phyloP scores from a whole-genome alignment of 306 rosid species.

The Cucumis cinereus region DNA sequence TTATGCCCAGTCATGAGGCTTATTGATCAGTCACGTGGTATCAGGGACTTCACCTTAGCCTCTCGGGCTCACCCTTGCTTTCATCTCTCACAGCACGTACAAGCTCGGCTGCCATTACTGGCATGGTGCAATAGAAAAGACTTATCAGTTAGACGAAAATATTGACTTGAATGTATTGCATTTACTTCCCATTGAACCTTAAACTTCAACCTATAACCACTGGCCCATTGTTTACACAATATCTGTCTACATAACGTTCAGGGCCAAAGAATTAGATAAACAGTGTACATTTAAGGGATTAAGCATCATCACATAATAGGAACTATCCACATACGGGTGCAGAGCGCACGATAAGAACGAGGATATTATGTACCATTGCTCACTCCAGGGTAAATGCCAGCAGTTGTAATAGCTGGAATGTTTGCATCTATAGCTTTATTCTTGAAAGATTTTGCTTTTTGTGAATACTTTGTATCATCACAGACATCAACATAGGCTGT shows the following conservation, averaged over 20 bases:
- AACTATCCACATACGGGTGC: background rate
- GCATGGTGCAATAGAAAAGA: background rate
- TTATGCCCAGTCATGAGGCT: background rate
- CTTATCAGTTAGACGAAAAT: background rate
- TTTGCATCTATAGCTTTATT: constrained; percentile 52
- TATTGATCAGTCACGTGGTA: background rate
- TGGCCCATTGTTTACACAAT: background rate
- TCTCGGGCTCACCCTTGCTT: constrained; percentile 50
- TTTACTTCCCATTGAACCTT: background rate
- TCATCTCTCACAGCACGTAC: constrained; percentile 59
- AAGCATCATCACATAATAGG: background rate
- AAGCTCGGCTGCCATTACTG: constrained; percentile 95
- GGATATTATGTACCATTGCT: constrained; percentile 64
- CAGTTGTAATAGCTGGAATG: constrained; percentile 80
- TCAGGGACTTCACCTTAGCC: constrained; percentile 46
- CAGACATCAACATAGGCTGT: constrained; percentile 88
- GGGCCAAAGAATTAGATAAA: background rate
- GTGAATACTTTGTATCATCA: constrained; percentile 59
- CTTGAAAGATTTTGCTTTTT: constrained; percentile 56
- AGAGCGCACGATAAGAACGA: constrained; percentile 2
- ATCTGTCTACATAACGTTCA: background rate
- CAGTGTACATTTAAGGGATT: background rate
- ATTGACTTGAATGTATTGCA: background rate
- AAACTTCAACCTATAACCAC: background rate
- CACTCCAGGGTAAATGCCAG: constrained; percentile 91